A percentile compares a stretch with the other conserved stretches of the same genome.
Evolutionary conservation across 2,329 filamentous ascomycete genomes (phyloP).

Genomic region (Pezicula carpinea): DNA sequence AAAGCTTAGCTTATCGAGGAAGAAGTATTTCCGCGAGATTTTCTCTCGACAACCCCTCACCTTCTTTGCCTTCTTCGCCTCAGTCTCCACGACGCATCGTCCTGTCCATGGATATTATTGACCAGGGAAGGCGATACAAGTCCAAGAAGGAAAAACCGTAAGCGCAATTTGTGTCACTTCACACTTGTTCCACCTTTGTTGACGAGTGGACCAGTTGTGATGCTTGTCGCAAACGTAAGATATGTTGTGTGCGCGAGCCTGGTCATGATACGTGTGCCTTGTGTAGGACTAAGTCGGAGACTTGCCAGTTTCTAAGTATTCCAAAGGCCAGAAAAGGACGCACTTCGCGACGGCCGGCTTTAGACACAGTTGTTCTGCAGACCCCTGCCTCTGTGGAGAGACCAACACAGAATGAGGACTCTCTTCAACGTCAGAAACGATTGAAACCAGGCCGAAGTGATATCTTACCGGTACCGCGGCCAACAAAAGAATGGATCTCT

Average conservation of each 20-base stretch:
- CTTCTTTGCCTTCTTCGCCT: background rate
- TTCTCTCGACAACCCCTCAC: too few species aligned
- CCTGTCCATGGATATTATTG: background rate
- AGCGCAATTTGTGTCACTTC: background rate
- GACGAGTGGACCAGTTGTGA: slow-evolving; percentile 1
- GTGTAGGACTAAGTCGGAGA: background rate
- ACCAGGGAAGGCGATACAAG: slow-evolving; percentile 2
- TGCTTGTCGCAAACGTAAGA: slow-evolving; percentile 6
- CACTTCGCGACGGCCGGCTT: background rate
- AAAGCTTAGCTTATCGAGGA: too few species aligned
- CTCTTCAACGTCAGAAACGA: background rate
- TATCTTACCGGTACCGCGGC: background rate
- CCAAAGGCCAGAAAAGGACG: background rate
- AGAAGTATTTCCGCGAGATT: too few species aligned
- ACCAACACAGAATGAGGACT: background rate
- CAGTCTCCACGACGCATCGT: background rate
- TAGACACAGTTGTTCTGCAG: background rate
- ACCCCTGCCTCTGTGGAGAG: background rate
- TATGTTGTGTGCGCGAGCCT: slow-evolving; percentile 5
- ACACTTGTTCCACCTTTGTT: background rate
- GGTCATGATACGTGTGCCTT: slow-evolving; percentile 1
- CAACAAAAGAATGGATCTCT: slow-evolving; percentile 1
- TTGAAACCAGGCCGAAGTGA: too few species aligned
- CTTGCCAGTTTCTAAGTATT: background rate
- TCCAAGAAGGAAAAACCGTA: slow-evolving; percentile 7